phyloP scores from a whole-genome alignment of 2,329 filamentous ascomycete genomes.

The Neoarthrinium moseri region DNA sequence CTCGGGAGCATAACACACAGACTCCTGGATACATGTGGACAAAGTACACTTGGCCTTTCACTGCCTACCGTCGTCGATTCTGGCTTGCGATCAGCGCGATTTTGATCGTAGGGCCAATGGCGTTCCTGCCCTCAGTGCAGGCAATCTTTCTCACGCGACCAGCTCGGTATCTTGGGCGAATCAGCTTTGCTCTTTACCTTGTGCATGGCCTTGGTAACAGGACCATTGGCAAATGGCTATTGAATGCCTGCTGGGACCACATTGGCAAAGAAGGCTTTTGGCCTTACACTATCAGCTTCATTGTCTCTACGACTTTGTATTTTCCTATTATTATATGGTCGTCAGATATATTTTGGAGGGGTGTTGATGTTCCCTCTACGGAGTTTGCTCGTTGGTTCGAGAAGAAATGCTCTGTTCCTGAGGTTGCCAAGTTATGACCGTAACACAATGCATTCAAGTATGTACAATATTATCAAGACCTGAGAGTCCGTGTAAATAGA shows the following conservation, averaged over 20 bases:
- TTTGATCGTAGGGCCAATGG: conserved; percentile 30
- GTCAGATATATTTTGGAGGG: conserved; percentile 48
- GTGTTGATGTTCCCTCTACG: conserved; percentile 24
- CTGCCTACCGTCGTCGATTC: conserved; percentile 27
- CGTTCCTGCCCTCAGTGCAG: conserved; percentile 23
- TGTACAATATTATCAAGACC: no score
- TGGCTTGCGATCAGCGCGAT: conserved; percentile 31
- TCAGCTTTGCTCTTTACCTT: conserved; percentile 58
- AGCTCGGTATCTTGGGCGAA: conserved; percentile 54
- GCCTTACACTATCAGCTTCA: conserved; percentile 24
- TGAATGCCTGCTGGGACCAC: conserved; percentile 26
- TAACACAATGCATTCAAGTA: not conserved
- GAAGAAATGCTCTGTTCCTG: conserved; percentile 18
- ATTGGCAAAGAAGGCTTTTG: conserved; percentile 28
- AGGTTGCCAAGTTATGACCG: not conserved
- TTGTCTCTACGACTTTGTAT: conserved; percentile 21
- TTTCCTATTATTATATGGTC: conserved; percentile 43
- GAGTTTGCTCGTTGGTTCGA: conserved; percentile 25
- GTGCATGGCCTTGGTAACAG: conserved; percentile 46
- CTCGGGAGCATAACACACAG: conserved; percentile 23
- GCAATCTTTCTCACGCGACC: conserved; percentile 24
- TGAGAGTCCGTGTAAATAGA: no score
- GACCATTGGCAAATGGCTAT: conserved; percentile 24
- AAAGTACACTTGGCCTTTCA: conserved; percentile 25
- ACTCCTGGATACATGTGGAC: conserved; percentile 27